phyloP scores from a whole-genome alignment of 257 asterid genomes.

The Handroanthus guayacan region DNA sequence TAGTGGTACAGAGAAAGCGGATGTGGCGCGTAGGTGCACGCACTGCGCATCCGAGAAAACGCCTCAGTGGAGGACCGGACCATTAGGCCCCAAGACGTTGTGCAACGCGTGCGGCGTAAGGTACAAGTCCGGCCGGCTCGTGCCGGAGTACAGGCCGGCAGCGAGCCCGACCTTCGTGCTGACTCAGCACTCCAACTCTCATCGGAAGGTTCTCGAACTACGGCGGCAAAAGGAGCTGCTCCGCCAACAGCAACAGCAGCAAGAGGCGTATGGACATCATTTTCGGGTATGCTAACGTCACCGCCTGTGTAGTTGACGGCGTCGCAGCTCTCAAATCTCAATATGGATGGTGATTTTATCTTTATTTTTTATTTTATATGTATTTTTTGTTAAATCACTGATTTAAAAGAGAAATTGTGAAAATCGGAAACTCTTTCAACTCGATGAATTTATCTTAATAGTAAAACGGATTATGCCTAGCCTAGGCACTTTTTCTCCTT shows the following conservation, averaged over 20 bases:
- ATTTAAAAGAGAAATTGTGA: conserved; percentile 29
- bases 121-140: conserved; percentile 78
- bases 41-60: conserved; percentile 88
- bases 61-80: conserved; percentile 91
- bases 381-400: neutral
- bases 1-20: conserved; percentile 33
- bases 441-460: neutral
- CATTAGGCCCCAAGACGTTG: conserved; percentile 78
- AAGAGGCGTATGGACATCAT: conserved; percentile 54
- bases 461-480: neutral
- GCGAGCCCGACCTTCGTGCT: conserved; percentile 88
- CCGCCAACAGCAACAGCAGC: conserved; percentile 54
- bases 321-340: conserved; percentile 21
- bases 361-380: neutral
- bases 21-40: conserved; percentile 64
- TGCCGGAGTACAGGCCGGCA: conserved; percentile 87
- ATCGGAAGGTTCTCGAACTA: conserved; percentile 78
- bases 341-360: neutral
- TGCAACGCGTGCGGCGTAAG: conserved; percentile 92
- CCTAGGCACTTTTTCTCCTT: too few relatives aligned
- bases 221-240: conserved; percentile 74
- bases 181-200: conserved; percentile 87
- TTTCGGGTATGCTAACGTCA: conserved; percentile 56
- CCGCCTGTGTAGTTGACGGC: conserved; percentile 12
- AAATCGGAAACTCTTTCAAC: conserved; percentile 25